phyloP scores from a whole-genome alignment of 2,329 filamentous ascomycete species.

The Botryotinia convoluta region DNA sequence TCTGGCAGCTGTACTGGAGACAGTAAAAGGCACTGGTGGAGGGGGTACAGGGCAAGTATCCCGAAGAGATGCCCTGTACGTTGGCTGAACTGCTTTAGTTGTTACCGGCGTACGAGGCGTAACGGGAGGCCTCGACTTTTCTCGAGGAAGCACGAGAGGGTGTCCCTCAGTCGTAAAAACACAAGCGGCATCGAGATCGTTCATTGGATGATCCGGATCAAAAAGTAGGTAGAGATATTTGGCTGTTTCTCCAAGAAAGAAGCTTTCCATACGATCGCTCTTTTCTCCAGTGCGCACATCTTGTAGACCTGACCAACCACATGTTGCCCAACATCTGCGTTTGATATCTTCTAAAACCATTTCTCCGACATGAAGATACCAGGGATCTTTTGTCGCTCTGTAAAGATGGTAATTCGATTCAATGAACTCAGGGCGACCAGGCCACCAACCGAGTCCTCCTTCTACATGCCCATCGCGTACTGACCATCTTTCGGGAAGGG shows the following conservation, averaged over 20 bases:
- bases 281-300: constrained; percentile 80
- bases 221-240: constrained; percentile 96
- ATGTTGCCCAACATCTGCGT: constrained; percentile 82
- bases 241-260: constrained; percentile 93
- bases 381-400: constrained; percentile 86
- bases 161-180: constrained; percentile 98
- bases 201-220: constrained; percentile 80
- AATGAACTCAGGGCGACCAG: constrained; percentile 91
- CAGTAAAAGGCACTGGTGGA: constrained; percentile 59
- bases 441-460: constrained; percentile 88
- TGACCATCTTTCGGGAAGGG: constrained; percentile 92
- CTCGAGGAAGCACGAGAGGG: constrained; percentile 76
- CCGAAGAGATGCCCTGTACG: constrained; percentile 29
- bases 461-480: constrained; percentile 81
- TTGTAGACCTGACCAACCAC: constrained; percentile 89
- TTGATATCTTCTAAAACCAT: constrained; percentile 91
- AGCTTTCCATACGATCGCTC: constrained; percentile 96
- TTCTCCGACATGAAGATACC: constrained; percentile 93
- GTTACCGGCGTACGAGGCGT: constrained; percentile 22
- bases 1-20: constrained; percentile 77
- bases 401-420: constrained; percentile 98
- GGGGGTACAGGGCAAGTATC: constrained; percentile 67
- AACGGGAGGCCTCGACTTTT: constrained; percentile 28
- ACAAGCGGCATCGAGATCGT: constrained; percentile 79
- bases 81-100: constrained; percentile 41